phyloP scores from a whole-genome alignment of 257 asterid species.

The Linaria vulgaris region DNA sequence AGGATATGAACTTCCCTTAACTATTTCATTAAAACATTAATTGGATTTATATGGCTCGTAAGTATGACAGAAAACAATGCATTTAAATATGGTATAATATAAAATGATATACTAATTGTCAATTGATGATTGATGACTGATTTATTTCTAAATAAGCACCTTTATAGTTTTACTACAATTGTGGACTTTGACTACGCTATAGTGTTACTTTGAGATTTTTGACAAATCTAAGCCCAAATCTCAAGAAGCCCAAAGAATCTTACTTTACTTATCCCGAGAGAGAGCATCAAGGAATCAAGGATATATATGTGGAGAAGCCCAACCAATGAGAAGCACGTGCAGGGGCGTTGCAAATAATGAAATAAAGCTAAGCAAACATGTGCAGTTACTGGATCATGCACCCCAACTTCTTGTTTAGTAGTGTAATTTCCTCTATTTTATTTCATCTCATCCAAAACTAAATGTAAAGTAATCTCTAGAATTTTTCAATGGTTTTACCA shows the following conservation, averaged over 20 bases:
- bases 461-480: not conserved
- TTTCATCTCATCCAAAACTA: too few species aligned
- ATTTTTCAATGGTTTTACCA: constrained; percentile 4
- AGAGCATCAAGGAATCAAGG: constrained; percentile 6
- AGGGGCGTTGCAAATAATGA: constrained; percentile 18
- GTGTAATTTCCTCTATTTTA: not conserved
- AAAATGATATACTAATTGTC: too few species aligned
- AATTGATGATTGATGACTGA: too few species aligned
- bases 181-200: constrained; percentile 11
- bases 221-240: not conserved
- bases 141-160: too few species aligned
- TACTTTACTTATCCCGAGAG: not conserved
- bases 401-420: not conserved
- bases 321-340: constrained; percentile 36
- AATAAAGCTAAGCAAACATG: constrained; percentile 23
- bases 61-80: too few species aligned
- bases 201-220: not conserved
- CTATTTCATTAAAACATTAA: too few species aligned
- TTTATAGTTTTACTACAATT: not conserved
- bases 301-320: constrained; percentile 9
- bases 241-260: not conserved
- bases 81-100: too few species aligned
- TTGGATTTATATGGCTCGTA: too few species aligned
- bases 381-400: constrained; percentile 22
- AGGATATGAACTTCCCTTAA: too few species aligned